These are phyloP conservation scores for Pseudopyrenochaeta lycopersici DNA, from an alignment of 2,329 filamentous ascomycete species.

Conservation along the genomic window DNA sequence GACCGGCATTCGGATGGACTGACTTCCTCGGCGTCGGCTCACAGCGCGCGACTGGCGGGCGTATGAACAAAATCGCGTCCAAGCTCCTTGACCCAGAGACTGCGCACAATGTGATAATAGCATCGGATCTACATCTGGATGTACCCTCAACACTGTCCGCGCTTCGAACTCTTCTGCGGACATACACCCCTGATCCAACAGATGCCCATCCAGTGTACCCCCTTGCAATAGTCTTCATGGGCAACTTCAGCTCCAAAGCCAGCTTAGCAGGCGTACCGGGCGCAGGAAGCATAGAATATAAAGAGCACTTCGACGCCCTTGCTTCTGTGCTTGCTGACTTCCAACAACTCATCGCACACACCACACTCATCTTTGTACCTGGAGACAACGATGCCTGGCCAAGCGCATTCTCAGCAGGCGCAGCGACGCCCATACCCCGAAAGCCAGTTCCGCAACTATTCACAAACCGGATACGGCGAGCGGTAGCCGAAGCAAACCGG, in stretches of 20 bases:
- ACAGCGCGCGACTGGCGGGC: constrained; percentile 80
- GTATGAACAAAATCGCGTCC: constrained; percentile 83
- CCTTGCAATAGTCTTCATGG: constrained; percentile 81
- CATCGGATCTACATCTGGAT: constrained; percentile 89
- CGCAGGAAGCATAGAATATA: constrained; percentile 91
- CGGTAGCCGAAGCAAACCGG: constrained; percentile 79
- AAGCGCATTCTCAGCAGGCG: constrained; percentile 81
- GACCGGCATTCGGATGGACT: constrained; percentile 83
- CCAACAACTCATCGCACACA: constrained; percentile 77
- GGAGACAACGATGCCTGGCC: constrained; percentile 99
- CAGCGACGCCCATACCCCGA: constrained; percentile 73
- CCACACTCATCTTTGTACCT: constrained; percentile 91
- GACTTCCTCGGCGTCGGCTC: constrained; percentile 94
- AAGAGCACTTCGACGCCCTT: constrained; percentile 91
- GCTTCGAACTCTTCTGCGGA: constrained; percentile 77
- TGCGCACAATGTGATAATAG: constrained; percentile 71
- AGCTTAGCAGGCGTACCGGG: constrained; percentile 70
- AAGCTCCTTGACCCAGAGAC: constrained; percentile 63
- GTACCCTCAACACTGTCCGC: constrained; percentile 82
- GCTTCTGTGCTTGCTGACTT: constrained; percentile 86
- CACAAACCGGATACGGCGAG: constrained; percentile 83
- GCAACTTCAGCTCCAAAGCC: constrained; percentile 76
- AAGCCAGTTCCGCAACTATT: constrained; percentile 86
- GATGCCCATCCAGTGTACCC: constrained; percentile 70
- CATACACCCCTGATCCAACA: constrained; percentile 68